Evolutionary conservation across 2,329 filamentous ascomycete genomes (phyloP).

Genomic region (Colletotrichum sp.): DNA sequence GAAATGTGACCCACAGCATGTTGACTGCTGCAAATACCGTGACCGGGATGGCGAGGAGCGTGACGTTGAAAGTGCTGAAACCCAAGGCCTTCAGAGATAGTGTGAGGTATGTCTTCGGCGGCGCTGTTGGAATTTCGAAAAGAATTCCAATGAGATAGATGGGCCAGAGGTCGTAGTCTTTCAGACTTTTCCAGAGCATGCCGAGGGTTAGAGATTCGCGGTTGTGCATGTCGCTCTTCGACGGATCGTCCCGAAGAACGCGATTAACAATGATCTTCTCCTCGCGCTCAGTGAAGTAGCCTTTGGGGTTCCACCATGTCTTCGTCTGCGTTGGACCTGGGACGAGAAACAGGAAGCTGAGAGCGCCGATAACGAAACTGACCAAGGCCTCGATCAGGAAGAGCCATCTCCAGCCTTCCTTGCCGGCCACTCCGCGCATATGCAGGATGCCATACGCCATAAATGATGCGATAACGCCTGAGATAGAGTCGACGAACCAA

Average conservation of each 20-base stretch:
- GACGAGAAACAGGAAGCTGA: conserved; percentile 22
- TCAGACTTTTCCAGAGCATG: conserved; percentile 51
- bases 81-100: conserved; percentile 55
- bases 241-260: conserved; percentile 59
- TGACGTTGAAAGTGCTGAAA: conserved; percentile 55
- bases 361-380: conserved; percentile 12
- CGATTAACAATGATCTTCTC: conserved; percentile 65
- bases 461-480: conserved; percentile 43
- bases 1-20: conserved; percentile 48
- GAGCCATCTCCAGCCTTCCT: conserved; percentile 51
- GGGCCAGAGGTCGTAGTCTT: conserved; percentile 64
- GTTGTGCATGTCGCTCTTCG: conserved; percentile 63
- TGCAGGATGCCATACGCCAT: conserved; percentile 44
- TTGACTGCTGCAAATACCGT: neutral
- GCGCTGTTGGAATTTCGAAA: conserved; percentile 51
- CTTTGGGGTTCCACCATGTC: conserved; percentile 16
- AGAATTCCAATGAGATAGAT: conserved; percentile 56
- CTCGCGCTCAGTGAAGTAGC: conserved; percentile 63
- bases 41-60: conserved; percentile 55
- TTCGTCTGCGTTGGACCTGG: neutral
- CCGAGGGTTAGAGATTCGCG: conserved; percentile 54
- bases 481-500: conserved; percentile 43
- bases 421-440: conserved; percentile 39
- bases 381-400: conserved; percentile 54
- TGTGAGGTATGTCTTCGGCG: conserved; percentile 56